phyloP scores from a whole-genome alignment of 257 asterid species.

The Solanum etuberosum region DNA sequence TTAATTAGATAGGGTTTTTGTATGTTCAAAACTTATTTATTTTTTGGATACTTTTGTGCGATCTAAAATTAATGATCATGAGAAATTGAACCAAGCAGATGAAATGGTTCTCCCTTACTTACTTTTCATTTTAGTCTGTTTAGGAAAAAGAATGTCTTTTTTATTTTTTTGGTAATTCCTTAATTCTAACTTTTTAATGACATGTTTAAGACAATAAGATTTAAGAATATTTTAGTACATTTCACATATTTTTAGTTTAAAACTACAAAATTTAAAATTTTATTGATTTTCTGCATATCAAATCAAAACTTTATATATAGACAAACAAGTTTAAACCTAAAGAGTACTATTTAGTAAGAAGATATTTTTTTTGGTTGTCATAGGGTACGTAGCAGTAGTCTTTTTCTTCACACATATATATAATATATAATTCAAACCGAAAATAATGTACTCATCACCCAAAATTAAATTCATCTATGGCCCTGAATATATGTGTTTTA shows the following conservation, averaged over 20 bases:
- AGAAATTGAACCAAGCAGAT: not conserved
- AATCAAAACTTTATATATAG: not conserved
- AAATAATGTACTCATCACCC: not conserved
- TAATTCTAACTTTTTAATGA: no score
- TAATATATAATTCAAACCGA: not conserved
- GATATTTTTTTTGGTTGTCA: not conserved
- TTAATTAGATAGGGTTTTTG: not conserved
- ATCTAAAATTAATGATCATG: not conserved
- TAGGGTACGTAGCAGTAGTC: not conserved
- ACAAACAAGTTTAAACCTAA: not conserved
- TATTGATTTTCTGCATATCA: not conserved
- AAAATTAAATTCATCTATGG: not conserved
- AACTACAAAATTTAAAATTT: not conserved
- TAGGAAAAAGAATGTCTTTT: no score
- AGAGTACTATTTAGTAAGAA: not conserved
- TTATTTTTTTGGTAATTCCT: no score
- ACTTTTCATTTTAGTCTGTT: not conserved
- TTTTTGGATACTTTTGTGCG: not conserved
- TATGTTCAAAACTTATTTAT: no score
- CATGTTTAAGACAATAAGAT: no score
- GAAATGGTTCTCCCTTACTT: not conserved
- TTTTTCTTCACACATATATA: not conserved
- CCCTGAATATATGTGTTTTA: not conserved
- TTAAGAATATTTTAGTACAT: not conserved
- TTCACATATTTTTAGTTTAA: not conserved